Percentiles rank a stretch among this genome's conserved stretches.
Evolutionary conservation across 2,329 filamentous ascomycete genomes (phyloP).

Genomic region (Aspergillus udagawae): DNA sequence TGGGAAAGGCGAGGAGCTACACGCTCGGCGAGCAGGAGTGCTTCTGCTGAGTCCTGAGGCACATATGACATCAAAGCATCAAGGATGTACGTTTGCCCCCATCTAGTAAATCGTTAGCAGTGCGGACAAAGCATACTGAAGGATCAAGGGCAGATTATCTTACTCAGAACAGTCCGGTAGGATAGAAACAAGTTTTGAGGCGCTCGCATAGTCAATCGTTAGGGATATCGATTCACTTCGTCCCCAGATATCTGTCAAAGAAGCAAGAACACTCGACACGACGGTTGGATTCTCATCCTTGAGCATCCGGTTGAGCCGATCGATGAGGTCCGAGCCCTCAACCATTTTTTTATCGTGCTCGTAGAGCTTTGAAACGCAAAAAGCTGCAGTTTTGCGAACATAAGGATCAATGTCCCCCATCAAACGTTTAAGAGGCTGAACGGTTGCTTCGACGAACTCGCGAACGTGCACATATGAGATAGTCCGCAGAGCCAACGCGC

Average conservation of each 20-base stretch:
- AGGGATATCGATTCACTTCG: slow-evolving; percentile 95
- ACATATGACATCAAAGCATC: slow-evolving; percentile 98
- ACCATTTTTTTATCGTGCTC: slow-evolving; percentile 91
- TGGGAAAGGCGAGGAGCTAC: slow-evolving; percentile 95
- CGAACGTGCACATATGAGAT: slow-evolving; percentile 97
- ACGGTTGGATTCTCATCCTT: slow-evolving; percentile 97
- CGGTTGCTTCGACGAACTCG: slow-evolving; percentile 89
- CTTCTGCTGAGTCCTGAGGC: slow-evolving; percentile 84
- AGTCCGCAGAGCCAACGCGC: slow-evolving; percentile 85
- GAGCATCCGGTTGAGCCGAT: slow-evolving; percentile 81
- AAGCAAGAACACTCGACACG: slow-evolving; percentile 86
- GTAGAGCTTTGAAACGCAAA: slow-evolving; percentile 95
- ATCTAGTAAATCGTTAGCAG: slow-evolving; percentile 52
- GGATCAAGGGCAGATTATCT: slow-evolving; percentile 31
- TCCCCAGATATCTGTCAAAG: slow-evolving; percentile 97
- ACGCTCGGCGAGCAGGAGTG: slow-evolving; percentile 82
- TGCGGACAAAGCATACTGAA: background rate
- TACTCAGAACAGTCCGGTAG: slow-evolving; percentile 95
- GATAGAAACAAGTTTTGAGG: slow-evolving; percentile 97
- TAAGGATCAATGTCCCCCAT: slow-evolving; percentile 88
- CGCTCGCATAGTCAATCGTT: slow-evolving; percentile 95
- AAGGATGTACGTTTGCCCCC: slow-evolving; percentile 97
- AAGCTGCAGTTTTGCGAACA: slow-evolving; percentile 94
- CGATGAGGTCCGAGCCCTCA: slow-evolving; percentile 86
- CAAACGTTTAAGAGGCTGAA: slow-evolving; percentile 76